Percentiles rank a stretch among this genome's conserved stretches.
Evolutionary conservation across 2,329 filamentous ascomycete genomes (phyloP).

Genomic region (Penicillium crustosum): DNA sequence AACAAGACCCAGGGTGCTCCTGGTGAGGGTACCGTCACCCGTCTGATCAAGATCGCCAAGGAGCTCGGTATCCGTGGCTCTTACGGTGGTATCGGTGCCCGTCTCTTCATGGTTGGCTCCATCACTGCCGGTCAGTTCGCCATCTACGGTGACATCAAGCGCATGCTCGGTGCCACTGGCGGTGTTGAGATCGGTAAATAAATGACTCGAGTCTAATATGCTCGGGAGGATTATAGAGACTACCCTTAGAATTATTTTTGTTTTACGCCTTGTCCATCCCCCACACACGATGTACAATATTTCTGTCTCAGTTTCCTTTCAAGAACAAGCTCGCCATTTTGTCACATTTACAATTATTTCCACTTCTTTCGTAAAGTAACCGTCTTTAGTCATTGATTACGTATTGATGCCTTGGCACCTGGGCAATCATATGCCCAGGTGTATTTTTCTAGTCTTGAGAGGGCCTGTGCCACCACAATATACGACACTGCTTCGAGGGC

Average conservation of each 20-base stretch:
- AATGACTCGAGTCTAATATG: conserved; percentile 21
- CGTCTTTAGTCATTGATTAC: not conserved
- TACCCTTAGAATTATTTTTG: conserved; percentile 25
- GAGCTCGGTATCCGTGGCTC: conserved; percentile 79
- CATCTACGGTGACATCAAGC: conserved; percentile 79
- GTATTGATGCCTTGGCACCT: too few species aligned
- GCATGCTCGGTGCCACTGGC: conserved; percentile 67
- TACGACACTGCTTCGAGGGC: too few species aligned
- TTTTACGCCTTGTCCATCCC: conserved; percentile 28
- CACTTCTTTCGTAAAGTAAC: not conserved
- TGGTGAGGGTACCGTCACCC: conserved; percentile 77
- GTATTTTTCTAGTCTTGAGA: too few species aligned
- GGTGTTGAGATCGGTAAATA: conserved; percentile 68
- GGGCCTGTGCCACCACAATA: too few species aligned
- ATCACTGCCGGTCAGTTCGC: conserved; percentile 80
- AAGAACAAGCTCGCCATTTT: conserved; percentile 24
- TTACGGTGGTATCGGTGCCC: conserved; percentile 76
- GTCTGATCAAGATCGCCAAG: conserved; percentile 83
- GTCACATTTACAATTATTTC: conserved; percentile 4
- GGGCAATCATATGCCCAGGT: too few species aligned
- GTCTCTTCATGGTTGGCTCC: conserved; percentile 57
- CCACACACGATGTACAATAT: conserved; percentile 28
- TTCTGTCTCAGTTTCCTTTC: conserved; percentile 27
- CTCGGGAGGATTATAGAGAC: conserved; percentile 28
- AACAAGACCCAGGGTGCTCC: conserved; percentile 90